Evolutionary conservation across 805 yeast species (phyloP), one percentile per base, ranked within the genome.

Genomic region (Lipomyces japonicus): DNA sequence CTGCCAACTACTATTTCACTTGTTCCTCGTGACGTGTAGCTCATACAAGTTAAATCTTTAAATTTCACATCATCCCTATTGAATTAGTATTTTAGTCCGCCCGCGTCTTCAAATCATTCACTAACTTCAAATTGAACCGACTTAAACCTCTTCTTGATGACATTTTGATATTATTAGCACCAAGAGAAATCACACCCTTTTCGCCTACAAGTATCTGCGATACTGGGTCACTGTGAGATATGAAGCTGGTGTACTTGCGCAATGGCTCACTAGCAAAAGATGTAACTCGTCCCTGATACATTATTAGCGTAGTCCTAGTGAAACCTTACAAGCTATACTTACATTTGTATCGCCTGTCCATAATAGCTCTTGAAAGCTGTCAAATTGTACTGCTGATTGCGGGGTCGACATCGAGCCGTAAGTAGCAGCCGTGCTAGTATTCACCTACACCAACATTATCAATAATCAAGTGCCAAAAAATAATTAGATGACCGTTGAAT

Each of bases 281-380:
- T 2, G 68, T 65, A 7, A 75, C 61, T 32, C 62, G 65, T 2
- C 79, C 79, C 53, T 61, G 43, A 1, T 4, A 26, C n/a, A 25
- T 28, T 22, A 31, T 25, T 6, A 21, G 26, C 53, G 21, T 9
- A 37, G 16, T 7, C 24, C 5, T 37, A 9, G 26, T 37, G 41
- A 22, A 9, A 4, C 10, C 6, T 25, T 37, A 9, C n/a, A 16
- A 35, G 39, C 9, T 37, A 19, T 7, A 38, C 90, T 86, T 34
- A 71, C 74, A 1, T 71, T 59, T 31, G 78, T 65, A 63, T 86
- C 93, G 16, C 95, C 95, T 1, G 82, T 74, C 97, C 97, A 91
- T 1, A 90, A 64, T 39, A 93, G 70, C 59, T 90, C 93, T 51
- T 81, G 77, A n/a, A 75, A 69, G 32, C 75, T 75, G 68, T 90